Conservation (phyloP, 768 basidiomycete species). For the Tremella yokohamensis region DNA sequence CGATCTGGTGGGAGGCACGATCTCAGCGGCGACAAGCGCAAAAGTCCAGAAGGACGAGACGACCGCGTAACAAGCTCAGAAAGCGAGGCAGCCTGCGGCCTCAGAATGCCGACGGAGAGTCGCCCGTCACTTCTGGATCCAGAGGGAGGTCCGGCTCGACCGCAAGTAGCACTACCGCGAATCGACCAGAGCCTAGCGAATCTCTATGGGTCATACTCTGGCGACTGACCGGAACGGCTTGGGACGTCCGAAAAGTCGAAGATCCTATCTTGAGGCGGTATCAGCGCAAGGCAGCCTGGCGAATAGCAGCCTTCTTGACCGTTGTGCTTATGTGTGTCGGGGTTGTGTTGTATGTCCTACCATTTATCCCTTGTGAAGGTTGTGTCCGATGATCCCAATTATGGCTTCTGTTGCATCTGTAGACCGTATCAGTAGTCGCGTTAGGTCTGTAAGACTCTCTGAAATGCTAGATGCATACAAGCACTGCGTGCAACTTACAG, state of each 20-base stretch:
- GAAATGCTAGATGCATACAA: no score
- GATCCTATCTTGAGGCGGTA: slow-evolving; percentile 5
- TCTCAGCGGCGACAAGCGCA: no score
- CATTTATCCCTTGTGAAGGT: not conserved
- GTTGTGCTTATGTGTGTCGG: not conserved
- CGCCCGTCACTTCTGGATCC: not conserved
- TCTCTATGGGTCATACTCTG: not conserved
- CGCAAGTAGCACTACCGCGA: not conserved
- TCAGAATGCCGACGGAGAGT: no score
- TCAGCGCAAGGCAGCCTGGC: not conserved
- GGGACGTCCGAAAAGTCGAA: slow-evolving; percentile 3
- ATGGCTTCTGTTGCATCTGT: no score
- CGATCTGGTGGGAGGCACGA: not conserved
- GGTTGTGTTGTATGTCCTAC: not conserved
- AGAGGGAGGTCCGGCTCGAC: not conserved
- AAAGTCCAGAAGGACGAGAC: not conserved
- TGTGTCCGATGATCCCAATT: no score
- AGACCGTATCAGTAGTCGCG: no score
- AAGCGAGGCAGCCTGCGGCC: not conserved
- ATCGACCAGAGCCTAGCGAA: not conserved
- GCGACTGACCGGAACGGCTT: slow-evolving; percentile 1
- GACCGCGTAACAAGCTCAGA: not conserved
- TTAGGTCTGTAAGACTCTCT: no score
- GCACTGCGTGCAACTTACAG: no score
- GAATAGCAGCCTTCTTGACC: not conserved